Evolutionary conservation across 495 filamentous ascomycete genomes (phyloP), one percentile per base, ranked within the genome.

Genomic region (Cercophora newfieldiana): DNA sequence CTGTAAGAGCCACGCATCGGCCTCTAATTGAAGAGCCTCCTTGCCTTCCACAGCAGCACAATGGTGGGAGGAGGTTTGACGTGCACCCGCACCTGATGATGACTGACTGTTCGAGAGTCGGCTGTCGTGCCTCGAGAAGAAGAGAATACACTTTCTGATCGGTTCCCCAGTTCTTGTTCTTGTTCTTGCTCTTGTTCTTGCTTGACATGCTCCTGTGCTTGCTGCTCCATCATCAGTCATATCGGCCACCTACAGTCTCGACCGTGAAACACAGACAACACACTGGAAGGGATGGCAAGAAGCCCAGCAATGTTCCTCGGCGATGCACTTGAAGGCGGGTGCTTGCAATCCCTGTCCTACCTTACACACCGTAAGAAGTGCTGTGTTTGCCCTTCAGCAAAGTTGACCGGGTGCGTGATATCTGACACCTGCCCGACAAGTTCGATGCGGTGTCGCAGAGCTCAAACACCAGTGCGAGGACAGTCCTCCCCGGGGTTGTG

Each of bases 21-120:
- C 51, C 51, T 55, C 51, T 55, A n/a, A 55, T 55, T 55, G 51
- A 26, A 24, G 51, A 55, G 51, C 51, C 51, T 55, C 51, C n/a
- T n/a, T n/a, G 37, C 37, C 37, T 6, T 44, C 37, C 30, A 33
- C 30, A 33, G 12, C 30, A 33, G 30, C 30, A 49, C 30, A 12
- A 33, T 12, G 30, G 30, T 33, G 30, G 12, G 30, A 33, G 12
- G 30, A 33, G 30, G 5, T 4, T 33, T 33, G 30, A 12, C n/a
- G n/a, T n/a, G n/a, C n/a, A n/a, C n/a, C n/a, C n/a, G 30, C 30
- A 44, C 18, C 37, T 44, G 37, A 8, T 44, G 12, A 2, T 14
- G 37, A 2, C 37, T 16, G 10, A 44, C 3, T 14, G 12, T 44
- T 44, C 37, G 37, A 14, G 12, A 14, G 4, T 2, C n/a, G 2